Evolutionary conservation across 228 moss, liverwort and hornwort genomes (phyloP), one percentile per base, ranked within the genome.

Genomic region (Sphagnum magellanicum): DNA sequence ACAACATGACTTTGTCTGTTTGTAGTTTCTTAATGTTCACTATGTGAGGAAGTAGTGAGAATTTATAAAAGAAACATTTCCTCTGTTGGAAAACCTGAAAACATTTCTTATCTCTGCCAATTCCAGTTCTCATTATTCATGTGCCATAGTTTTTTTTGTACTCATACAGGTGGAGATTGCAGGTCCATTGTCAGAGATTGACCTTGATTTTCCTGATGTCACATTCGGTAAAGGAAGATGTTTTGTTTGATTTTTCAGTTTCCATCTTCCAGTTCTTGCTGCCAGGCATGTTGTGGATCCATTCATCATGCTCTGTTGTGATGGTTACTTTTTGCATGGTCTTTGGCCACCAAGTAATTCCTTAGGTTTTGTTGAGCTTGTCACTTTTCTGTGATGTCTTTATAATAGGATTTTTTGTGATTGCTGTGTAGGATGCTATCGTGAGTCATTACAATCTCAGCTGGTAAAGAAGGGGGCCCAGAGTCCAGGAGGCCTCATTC

Each of bases 81-180:
- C 53, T 16, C 6, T 6, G 15, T 15, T 52, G 48, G 14, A 6
- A 68, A 55, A 57, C 16, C 16, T 10, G 51, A n/a, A 14, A 68
- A 4, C 48, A 55, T 11, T 13, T 66, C n/a, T 10, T 6, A 48
- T 48, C 4, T 1, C 32, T 32, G 32, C 32, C 3, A 8, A 14
- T 12, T 48, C 14, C 7, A 50, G 65, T 6, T 48, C 16, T 66
- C 13, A 60, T 14, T n/a, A 60, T 7, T 66, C 32, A 10, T 48
- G 65, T 66, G 32, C 32, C 32, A 32, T 32, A 32, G 32, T 32
- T 32, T 32, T 32, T 32, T 32, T 32, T 2, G 32, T 32, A 32
- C 32, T 64, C 11, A 16, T 15, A 52, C 70, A 70, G 70, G 70
- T 70, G 58, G 70, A 70, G 16, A 59, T 70, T n/a, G 70, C 60